Evolutionary conservation across 78 protist genomes (phyloP).

Genomic region (Dictyostelium purpureum): DNA sequence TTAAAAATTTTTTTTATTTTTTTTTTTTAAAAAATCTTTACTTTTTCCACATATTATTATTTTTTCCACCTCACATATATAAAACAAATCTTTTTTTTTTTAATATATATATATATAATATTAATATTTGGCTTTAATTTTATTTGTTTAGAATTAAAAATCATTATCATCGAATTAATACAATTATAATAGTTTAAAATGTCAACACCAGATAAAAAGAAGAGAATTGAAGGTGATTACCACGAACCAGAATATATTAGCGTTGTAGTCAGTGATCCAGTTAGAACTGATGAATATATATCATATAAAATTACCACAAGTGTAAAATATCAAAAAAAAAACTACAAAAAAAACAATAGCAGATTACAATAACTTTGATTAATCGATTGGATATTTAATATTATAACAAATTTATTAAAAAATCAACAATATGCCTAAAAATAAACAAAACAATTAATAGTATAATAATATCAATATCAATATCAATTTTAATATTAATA

Average conservation of each 20-base stretch:
- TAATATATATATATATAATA: too few species aligned
- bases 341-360: neutral
- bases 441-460: too few species aligned
- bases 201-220: constrained; percentile 22
- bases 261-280: constrained; percentile 59
- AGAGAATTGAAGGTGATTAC: constrained; percentile 68
- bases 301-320: constrained; percentile 52
- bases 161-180: too few species aligned
- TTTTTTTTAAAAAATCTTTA: too few species aligned
- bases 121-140: too few species aligned
- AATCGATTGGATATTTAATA: too few species aligned
- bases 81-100: neutral
- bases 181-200: too few species aligned
- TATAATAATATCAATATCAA: neutral
- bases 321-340: neutral
- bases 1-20: too few species aligned
- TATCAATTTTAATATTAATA: neutral
- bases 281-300: constrained; percentile 51
- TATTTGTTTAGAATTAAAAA: too few species aligned
- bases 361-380: too few species aligned
- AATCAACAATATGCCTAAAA: too few species aligned
- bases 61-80: neutral
- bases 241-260: constrained; percentile 75
- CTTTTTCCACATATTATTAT: neutral
- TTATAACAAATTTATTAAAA: neutral